These are phyloP conservation scores for Suillus subluteus DNA, from an alignment of 768 basidiomycete species.

Conservation along the genomic window DNA sequence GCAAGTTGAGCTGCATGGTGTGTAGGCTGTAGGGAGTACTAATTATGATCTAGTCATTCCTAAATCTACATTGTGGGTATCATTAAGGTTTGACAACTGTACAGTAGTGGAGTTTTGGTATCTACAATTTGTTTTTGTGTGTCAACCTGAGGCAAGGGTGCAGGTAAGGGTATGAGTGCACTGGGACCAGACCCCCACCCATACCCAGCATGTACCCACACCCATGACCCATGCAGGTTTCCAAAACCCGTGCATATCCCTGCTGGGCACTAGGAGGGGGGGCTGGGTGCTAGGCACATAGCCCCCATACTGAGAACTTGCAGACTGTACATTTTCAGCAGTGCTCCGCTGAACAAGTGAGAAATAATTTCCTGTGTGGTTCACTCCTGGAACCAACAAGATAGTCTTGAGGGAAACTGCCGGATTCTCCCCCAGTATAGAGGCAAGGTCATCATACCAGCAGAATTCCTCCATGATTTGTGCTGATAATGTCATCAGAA, in stretches of 20 bases:
- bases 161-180: neutral
- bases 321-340: too few species aligned
- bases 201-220: neutral
- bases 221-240: neutral
- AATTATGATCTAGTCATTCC: neutral
- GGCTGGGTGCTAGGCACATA: too few species aligned
- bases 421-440: neutral
- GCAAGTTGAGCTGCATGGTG: neutral
- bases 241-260: neutral
- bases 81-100: neutral
- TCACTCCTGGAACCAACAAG: neutral
- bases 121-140: neutral
- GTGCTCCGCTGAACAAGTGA: too few species aligned
- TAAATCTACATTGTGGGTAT: neutral
- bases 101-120: neutral
- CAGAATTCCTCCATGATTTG: neutral
- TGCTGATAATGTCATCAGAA: neutral
- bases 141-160: neutral
- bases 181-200: neutral
- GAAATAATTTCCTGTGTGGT: too few species aligned
- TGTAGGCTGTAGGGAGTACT: neutral
- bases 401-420: slow-evolving; percentile 1
- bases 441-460: slow-evolving; percentile 3
- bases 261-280: too few species aligned
- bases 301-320: too few species aligned